A percentile compares a stretch with the other conserved stretches of the same genome.
phyloP scores from a whole-genome alignment of 176 grass and related monocot genomes.

The Puccinellia tenuiflora region DNA sequence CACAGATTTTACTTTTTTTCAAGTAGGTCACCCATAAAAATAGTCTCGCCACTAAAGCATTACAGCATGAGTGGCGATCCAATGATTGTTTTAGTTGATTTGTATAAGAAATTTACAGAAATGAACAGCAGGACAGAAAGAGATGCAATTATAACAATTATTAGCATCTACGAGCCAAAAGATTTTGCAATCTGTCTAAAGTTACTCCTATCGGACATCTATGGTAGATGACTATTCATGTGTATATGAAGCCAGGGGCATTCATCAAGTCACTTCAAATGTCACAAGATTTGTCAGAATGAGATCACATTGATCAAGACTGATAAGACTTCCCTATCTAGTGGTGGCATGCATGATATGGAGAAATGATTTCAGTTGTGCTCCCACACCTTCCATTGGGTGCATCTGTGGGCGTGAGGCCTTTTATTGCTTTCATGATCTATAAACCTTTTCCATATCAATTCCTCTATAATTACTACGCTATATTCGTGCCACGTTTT shows the following conservation, averaged over 20 bases:
- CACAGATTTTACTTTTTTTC: constrained; percentile 49
- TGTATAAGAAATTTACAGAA: constrained; percentile 12
- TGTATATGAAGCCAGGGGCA: constrained; percentile 12
- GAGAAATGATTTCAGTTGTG: constrained; percentile 3
- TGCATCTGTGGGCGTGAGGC: neutral
- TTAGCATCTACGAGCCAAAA: neutral
- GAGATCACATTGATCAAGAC: neutral
- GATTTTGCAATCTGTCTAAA: neutral
- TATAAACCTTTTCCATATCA: constrained; percentile 11
- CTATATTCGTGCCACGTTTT: neutral
- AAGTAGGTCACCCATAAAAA: constrained; percentile 62
- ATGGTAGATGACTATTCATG: constrained; percentile 9
- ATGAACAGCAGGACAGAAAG: neutral
- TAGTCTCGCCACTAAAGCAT: constrained; percentile 46
- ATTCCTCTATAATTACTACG: neutral
- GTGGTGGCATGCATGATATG: constrained; percentile 18
- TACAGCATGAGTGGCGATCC: constrained; percentile 42
- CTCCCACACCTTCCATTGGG: neutral
- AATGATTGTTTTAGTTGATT: constrained; percentile 52
- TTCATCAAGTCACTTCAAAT: neutral
- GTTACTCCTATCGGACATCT: neutral
- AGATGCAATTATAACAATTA: constrained; percentile 16
- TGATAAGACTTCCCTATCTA: constrained; percentile 23
- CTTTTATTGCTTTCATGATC: neutral
- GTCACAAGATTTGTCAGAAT: constrained; percentile 1